Base-by-base conservation (phyloP, 2,329 filamentous ascomycete species). In the Alternaria ventricosa region DNA sequence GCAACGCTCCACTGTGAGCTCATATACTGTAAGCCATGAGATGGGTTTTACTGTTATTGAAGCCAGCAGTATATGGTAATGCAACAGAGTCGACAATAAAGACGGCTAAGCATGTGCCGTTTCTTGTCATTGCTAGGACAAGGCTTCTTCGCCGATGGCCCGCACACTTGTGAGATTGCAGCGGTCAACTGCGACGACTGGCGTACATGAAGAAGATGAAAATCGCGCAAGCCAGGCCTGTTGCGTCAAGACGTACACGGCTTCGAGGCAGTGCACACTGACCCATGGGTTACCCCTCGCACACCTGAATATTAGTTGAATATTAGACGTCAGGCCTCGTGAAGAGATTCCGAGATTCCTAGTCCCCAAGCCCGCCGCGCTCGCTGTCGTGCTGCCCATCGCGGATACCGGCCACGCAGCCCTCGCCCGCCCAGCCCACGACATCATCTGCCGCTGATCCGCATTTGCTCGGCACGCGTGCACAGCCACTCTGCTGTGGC, bases 141-240 rank as follows among this genome's bases (percentile, higher is more conserved):
- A 51, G 49, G 49, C 49, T 51, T 51, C 49, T 51, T 51, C 47
- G 47, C 27, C 27, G 47, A 33, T 51, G 41, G 30, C 36, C 43
- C 44, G 56, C 43, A 41, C 18, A 44, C 55, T 54, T 43, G 45
- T 33, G 41, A 53, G 47, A 41, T 46, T 46, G 28, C 56, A 60
- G 60, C 60, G 60, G 60, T 63, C 60, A 50, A 62, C 55, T 63
- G 60, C 55, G 50, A 61, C 41, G 47, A 58, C 60, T 63, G 61
- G 61, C 57, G 61, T 63, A 63, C 56, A 60, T 60, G 54, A 33
- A 44, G 53, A 51, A 49, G 50, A 59, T 43, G 57, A 63, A 63
- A 63, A 63, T 63, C 50, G 20, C 61, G 56, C 61, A 63, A 63
- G 61, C 61, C 61, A 63, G 61, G 30, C 61, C 61, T 51, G 44